Base-by-base conservation (phyloP, 495 filamentous ascomycete genomes). In the Aspergillus sclerotioniger region DNA sequence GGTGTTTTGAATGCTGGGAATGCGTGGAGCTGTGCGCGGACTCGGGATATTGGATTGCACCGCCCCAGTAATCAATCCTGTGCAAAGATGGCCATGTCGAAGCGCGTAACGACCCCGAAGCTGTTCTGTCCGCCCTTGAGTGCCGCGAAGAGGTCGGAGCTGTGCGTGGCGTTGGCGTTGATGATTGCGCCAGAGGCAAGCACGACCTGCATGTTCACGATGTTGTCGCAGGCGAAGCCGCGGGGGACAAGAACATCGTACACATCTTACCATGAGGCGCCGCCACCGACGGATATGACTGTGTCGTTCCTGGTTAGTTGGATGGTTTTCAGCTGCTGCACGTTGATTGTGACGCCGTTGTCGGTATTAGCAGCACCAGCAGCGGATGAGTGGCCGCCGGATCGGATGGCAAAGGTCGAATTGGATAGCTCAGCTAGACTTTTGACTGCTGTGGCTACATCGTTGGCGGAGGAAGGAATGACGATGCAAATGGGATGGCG, bases 161-260 rank as follows among this genome's bases (percentile, higher is more conserved):
- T 56, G 1, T 64, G 60, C 1, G 59, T 68, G n/a, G 63, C 60
- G 43, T 71, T 76, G 2, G 71, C 77, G 19, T 62, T 72, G 51
- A 76, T 29, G 53, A 82, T 76, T 6, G 57, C 28, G 10, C 78
- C 79, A 31, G 65, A 73, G 0, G 77, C 79, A 17, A 72, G 66
- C 7, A 81, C 79, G 35, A 81, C 73, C 62, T 68, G 32, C 57
- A 75, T 84, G 29, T 68, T 73, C 9, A 67, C 53, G 0, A 81
- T 78, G 10, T 73, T 77, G 63, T 86, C 77, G 28, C 74, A 81
- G 3, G 77, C 72, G 71, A 70, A 82, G 17, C 84, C 84, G 35
- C 78, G 54, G 2, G 75, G 67, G 28, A 78, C 76, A 0, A 90
- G 74, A 8, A 62, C 59, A 0, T 57, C 61, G 57, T 85, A 88